Conservation (phyloP, 2,329 filamentous ascomycete genomes). For the Corinectria fuckeliana region DNA sequence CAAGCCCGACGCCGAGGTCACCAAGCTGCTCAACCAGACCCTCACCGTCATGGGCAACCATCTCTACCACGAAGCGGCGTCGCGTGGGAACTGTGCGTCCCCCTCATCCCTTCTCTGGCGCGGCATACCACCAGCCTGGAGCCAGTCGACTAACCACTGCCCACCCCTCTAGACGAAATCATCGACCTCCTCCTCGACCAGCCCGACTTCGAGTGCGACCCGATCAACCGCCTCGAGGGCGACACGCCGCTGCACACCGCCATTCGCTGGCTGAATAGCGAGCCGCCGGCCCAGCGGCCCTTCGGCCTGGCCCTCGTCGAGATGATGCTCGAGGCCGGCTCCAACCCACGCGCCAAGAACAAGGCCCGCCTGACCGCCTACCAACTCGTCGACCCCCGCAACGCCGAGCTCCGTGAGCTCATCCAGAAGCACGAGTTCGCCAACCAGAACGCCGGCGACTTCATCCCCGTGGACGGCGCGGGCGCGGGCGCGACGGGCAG, state of each 20-base stretch:
- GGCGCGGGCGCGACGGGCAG: constrained; percentile 18
- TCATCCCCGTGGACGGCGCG: constrained; percentile 49
- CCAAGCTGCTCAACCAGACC: constrained; percentile 82
- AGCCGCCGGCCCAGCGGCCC: constrained; percentile 67
- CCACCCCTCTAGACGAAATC: constrained; percentile 71
- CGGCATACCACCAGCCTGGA: not conserved
- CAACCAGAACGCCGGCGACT: constrained; percentile 63
- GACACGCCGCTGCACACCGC: constrained; percentile 84
- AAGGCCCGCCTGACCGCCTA: constrained; percentile 74
- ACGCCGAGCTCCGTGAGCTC: constrained; percentile 65
- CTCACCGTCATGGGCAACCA: constrained; percentile 87
- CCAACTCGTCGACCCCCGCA: constrained; percentile 76
- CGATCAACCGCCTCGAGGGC: constrained; percentile 70
- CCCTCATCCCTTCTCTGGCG: not conserved
- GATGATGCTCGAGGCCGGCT: constrained; percentile 84
- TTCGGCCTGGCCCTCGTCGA: constrained; percentile 72
- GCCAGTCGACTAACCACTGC: constrained; percentile 9
- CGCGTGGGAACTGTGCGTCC: constrained; percentile 82
- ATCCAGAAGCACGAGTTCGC: constrained; percentile 76
- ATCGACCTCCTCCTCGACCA: constrained; percentile 85
- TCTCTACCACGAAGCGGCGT: constrained; percentile 87
- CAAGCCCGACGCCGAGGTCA: constrained; percentile 69
- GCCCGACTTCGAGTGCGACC: constrained; percentile 85
- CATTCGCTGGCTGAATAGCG: constrained; percentile 76
- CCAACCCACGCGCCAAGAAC: constrained; percentile 65